phyloP scores from a whole-genome alignment of 192 early-diverging fungal genomes.

The Linnemannia elongata region DNA sequence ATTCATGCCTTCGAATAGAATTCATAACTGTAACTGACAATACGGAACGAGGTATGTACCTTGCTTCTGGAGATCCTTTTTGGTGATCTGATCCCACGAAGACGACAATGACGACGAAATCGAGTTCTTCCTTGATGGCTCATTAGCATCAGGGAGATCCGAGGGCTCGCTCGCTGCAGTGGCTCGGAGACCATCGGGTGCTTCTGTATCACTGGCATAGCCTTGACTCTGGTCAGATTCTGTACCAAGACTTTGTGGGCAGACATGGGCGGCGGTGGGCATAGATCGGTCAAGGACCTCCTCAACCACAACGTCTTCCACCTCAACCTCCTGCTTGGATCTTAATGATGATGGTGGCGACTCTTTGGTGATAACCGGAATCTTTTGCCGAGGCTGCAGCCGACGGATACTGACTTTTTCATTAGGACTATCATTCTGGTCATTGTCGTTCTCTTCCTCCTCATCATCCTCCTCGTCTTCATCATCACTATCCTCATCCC shows the following conservation, averaged over 20 bases:
- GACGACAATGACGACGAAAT: constrained; percentile 41
- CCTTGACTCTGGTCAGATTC: neutral
- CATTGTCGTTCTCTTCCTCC: neutral
- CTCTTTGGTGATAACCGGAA: neutral
- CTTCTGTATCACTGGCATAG: neutral
- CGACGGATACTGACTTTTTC: neutral
- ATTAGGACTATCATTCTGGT: neutral
- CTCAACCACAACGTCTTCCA: neutral
- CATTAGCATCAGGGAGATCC: neutral
- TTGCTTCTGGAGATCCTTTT: constrained; percentile 35
- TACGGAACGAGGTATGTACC: constrained; percentile 6
- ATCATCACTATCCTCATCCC: constrained; percentile 27
- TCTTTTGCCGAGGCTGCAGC: neutral
- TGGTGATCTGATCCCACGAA: constrained; percentile 44
- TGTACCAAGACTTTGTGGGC: neutral
- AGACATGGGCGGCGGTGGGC: neutral
- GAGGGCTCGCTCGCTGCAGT: neutral
- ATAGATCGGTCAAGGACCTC: constrained; percentile 29
- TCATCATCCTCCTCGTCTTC: constrained; percentile 29
- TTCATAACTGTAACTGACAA: too few species aligned
- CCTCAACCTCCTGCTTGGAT: neutral
- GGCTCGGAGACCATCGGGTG: neutral
- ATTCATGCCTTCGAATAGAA: neutral
- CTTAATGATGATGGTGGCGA: neutral
- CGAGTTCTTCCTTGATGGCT: neutral